A percentile compares a stretch with the other conserved stretches of the same genome.
These are phyloP conservation scores for Ascomycota sp. DNA, from an alignment of 2,329 filamentous ascomycete species.

Conservation along the genomic window DNA sequence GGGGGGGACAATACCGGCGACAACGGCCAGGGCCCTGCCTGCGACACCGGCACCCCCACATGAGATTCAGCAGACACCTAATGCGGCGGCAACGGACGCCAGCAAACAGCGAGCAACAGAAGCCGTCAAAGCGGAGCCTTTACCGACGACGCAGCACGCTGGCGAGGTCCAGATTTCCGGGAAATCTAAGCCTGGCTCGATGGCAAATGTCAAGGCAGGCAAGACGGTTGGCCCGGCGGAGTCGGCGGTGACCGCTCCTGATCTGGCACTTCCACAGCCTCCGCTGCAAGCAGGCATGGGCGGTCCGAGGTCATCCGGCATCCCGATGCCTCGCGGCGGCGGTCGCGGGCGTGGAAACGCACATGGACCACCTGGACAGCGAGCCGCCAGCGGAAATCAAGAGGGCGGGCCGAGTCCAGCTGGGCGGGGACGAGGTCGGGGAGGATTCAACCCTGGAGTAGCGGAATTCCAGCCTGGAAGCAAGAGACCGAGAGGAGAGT, in stretches of 20 bases:
- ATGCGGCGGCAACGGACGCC: constrained; percentile 4
- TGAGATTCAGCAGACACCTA: neutral
- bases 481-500: constrained; percentile 34
- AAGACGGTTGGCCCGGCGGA: constrained; percentile 8
- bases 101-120: constrained; percentile 1
- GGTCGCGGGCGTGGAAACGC: constrained; percentile 16
- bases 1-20: constrained; percentile 1
- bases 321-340: constrained; percentile 20
- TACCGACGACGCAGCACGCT: constrained; percentile 1
- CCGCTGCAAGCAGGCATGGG: constrained; percentile 4
- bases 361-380: constrained; percentile 16
- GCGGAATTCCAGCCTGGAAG: constrained; percentile 34
- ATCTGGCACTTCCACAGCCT: constrained; percentile 5
- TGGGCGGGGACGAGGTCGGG: constrained; percentile 17
- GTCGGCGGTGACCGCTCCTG: constrained; percentile 1
- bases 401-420: constrained; percentile 12
- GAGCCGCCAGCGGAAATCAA: constrained; percentile 13
- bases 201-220: neutral
- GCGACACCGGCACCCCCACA: constrained; percentile 1
- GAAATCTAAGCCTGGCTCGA: too few species aligned
- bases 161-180: too few species aligned
- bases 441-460: constrained; percentile 24
- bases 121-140: constrained; percentile 1
- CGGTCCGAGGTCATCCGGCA: constrained; percentile 14
- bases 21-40: constrained; percentile 2